These are phyloP conservation scores for Cryptococcus sp. DNA, from an alignment of 1,284 basidiomycete genomes.

Conservation along the genomic window DNA sequence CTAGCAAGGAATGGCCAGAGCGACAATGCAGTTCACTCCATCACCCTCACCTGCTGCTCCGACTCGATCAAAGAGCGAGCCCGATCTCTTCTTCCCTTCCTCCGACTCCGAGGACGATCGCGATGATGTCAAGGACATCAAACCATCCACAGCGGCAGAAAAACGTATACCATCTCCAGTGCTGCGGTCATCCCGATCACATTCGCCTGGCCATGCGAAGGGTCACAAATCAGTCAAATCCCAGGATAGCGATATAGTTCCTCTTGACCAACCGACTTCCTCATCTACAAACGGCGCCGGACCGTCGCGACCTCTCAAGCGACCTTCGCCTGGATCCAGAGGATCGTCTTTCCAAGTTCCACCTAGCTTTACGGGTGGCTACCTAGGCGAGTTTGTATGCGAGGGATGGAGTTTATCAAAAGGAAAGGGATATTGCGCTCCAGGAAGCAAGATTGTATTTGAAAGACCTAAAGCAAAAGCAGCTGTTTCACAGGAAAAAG, in stretches of 20 bases:
- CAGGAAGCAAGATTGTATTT: slow-evolving; percentile 41
- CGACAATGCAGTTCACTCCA: not conserved
- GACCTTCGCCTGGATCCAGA: slow-evolving; percentile 14
- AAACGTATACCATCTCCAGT: not conserved
- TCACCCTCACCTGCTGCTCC: slow-evolving; percentile 1
- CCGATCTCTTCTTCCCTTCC: slow-evolving; percentile 37
- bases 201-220: not conserved
- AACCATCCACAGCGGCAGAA: slow-evolving; percentile 3
- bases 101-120: slow-evolving; percentile 33
- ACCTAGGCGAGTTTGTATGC: slow-evolving; percentile 48
- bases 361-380: slow-evolving; percentile 31
- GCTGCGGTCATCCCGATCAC: not conserved
- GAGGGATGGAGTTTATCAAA: slow-evolving; percentile 48
- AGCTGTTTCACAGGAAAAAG: slow-evolving; percentile 11
- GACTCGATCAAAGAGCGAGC: slow-evolving; percentile 13
- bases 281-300: slow-evolving; percentile 8
- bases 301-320: slow-evolving; percentile 16
- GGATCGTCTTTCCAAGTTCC: slow-evolving; percentile 16
- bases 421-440: slow-evolving; percentile 47
- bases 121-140: slow-evolving; percentile 7
- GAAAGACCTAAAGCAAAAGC: slow-evolving; percentile 35
- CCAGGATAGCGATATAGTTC: slow-evolving; percentile 11
- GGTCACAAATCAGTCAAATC: slow-evolving; percentile 12
- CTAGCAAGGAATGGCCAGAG: too few species aligned
- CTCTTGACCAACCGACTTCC: slow-evolving; percentile 9